These are phyloP conservation scores for Pholiota molesta DNA, from an alignment of 768 basidiomycete genomes.

Conservation along the genomic window DNA sequence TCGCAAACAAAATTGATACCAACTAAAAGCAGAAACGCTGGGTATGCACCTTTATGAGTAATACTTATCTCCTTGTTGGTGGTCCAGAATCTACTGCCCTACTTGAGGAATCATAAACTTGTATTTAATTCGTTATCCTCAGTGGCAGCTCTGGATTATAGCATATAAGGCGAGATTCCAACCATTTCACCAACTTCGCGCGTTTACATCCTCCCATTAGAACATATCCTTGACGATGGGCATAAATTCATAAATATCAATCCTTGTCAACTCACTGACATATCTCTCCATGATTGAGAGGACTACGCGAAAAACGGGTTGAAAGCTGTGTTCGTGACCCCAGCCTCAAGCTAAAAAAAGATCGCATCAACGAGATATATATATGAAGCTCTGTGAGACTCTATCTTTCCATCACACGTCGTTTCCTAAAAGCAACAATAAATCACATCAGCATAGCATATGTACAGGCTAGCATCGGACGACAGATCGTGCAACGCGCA, in stretches of 20 bases:
- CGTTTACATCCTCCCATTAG: background rate
- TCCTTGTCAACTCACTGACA: background rate
- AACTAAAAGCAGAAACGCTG: too few species aligned
- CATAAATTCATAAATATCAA: background rate
- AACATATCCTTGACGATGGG: conserved; percentile 7
- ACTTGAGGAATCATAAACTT: background rate
- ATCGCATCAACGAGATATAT: background rate
- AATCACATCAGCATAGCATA: background rate
- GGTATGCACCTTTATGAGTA: too few species aligned
- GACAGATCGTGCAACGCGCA: background rate
- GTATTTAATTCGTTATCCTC: background rate
- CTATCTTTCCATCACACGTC: background rate
- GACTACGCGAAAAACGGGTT: background rate
- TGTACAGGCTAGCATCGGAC: background rate
- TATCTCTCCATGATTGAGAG: background rate
- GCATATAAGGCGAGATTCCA: background rate
- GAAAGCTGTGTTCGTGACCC: background rate
- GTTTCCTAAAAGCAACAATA: background rate
- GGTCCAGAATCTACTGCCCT: background rate
- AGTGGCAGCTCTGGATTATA: background rate
- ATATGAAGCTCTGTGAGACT: background rate
- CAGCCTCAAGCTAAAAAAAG: background rate
- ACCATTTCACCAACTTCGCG: background rate
- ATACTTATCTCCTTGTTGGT: too few species aligned
- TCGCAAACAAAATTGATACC: too few species aligned